Percentiles rank a stretch among this genome's conserved stretches.
Evolutionary conservation across 2,329 filamentous ascomycete species (phyloP).

Genomic region (Celoporthe dispersa): DNA sequence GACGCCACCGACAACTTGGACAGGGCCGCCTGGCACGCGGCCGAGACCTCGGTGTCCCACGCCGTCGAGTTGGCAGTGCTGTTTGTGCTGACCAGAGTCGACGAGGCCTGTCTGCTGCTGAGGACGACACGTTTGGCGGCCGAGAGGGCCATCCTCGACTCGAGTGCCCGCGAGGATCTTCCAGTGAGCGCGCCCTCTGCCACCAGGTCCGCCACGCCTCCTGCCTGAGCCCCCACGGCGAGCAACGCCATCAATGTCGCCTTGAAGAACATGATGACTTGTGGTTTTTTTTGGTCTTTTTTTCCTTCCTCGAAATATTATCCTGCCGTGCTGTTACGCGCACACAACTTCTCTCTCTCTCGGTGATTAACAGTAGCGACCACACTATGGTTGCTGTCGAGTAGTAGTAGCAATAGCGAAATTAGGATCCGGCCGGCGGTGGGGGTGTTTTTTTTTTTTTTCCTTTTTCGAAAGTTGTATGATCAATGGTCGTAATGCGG

Average conservation of each 20-base stretch:
- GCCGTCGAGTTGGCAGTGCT: conserved; percentile 56
- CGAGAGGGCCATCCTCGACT: conserved; percentile 38
- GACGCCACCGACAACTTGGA: conserved; percentile 58
- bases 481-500: conserved; percentile 5
- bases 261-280: conserved; percentile 44
- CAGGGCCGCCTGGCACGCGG: conserved; percentile 65
- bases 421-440: conserved; percentile 27
- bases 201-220: conserved; percentile 38
- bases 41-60: conserved; percentile 60
- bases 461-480: not conserved
- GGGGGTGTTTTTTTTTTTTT: not conserved
- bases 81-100: conserved; percentile 41
- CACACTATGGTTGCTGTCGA: conserved; percentile 9
- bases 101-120: conserved; percentile 33
- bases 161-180: conserved; percentile 34
- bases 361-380: not conserved
- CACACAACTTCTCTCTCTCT: not conserved
- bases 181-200: conserved; percentile 34
- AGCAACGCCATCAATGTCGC: conserved; percentile 41
- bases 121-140: conserved; percentile 31
- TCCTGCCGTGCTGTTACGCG: not conserved
- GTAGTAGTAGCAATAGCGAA: not conserved
- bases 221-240: conserved; percentile 42
- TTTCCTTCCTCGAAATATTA: conserved; percentile 20
- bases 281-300: no score